A percentile compares a stretch with the other conserved stretches of the same genome.
Conservation (phyloP, 768 basidiomycete genomes). For the Mycena crocata region DNA sequence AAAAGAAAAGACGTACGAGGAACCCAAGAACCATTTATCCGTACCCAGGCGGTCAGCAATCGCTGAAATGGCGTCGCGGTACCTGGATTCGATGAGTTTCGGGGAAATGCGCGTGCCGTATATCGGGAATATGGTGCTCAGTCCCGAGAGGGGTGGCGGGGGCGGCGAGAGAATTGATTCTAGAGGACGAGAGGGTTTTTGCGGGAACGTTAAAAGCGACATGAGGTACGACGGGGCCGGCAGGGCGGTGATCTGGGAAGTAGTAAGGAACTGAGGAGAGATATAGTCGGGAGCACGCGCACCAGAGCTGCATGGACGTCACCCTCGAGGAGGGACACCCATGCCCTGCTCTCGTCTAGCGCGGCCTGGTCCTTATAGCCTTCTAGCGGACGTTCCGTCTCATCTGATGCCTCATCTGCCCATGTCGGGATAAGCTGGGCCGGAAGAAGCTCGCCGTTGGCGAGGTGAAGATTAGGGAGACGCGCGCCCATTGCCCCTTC, state of each 20-base stretch:
- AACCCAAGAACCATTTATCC: slow-evolving; percentile 86
- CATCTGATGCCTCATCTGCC: slow-evolving; percentile 69
- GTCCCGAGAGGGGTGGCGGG: slow-evolving; percentile 77
- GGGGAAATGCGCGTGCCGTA: slow-evolving; percentile 69
- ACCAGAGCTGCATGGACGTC: slow-evolving; percentile 83
- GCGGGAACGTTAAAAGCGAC: slow-evolving; percentile 53
- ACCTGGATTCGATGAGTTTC: slow-evolving; percentile 64
- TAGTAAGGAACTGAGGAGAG: slow-evolving; percentile 2
- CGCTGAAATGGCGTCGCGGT: slow-evolving; percentile 76
- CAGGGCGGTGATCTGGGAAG: slow-evolving; percentile 60
- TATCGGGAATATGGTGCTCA: slow-evolving; percentile 69
- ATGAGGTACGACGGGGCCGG: slow-evolving; percentile 57
- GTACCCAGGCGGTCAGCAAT: slow-evolving; percentile 81
- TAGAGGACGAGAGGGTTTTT: slow-evolving; percentile 49
- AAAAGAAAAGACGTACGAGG: slow-evolving; percentile 58
- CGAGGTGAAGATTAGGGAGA: slow-evolving; percentile 79
- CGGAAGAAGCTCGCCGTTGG: slow-evolving; percentile 67
- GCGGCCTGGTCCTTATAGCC: slow-evolving; percentile 73
- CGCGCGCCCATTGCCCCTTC: slow-evolving; percentile 77
- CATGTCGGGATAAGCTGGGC: slow-evolving; percentile 79
- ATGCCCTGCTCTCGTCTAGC: slow-evolving; percentile 82
- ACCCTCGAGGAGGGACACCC: slow-evolving; percentile 84
- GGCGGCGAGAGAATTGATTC: slow-evolving; percentile 70
- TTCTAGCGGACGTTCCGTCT: slow-evolving; percentile 61
- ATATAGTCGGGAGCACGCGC: slow-evolving; percentile 37